These are phyloP conservation scores for Centella asiatica DNA, from an alignment of 129 eudicot genomes.

Conservation along the genomic window DNA sequence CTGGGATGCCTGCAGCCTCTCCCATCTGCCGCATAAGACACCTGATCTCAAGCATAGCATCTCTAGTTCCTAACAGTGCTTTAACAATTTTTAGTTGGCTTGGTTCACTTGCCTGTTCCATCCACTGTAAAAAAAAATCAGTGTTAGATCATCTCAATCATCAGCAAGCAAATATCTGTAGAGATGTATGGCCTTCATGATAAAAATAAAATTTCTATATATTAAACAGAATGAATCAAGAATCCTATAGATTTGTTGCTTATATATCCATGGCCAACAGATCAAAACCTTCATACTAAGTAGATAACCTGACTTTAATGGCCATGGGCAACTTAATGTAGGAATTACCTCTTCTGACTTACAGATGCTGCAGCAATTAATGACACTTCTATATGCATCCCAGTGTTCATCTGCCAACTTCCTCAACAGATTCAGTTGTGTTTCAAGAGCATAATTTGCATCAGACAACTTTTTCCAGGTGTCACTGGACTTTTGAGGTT, in stretches of 20 bases:
- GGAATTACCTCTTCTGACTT: constrained; percentile 63
- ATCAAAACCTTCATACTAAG: not conserved
- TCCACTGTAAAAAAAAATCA: constrained; percentile 54
- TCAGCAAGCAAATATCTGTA: not conserved
- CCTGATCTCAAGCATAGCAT: constrained; percentile 81
- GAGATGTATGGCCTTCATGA: not conserved
- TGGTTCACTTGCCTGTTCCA: constrained; percentile 51
- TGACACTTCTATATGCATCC: constrained; percentile 48
- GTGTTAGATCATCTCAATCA: not conserved
- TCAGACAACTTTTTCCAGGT: constrained; percentile 76
- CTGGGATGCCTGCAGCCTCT: constrained; percentile 91
- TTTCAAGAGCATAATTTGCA: constrained; percentile 64
- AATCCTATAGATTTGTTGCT: too few species aligned
- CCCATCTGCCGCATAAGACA: constrained; percentile 85
- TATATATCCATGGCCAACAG: not conserved
- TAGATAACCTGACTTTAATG: not conserved
- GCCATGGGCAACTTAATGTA: not conserved
- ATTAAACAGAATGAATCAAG: not conserved
- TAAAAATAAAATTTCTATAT: not conserved
- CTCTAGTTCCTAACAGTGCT: constrained; percentile 75
- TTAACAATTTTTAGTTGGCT: constrained; percentile 56
- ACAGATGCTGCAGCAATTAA: constrained; percentile 51
- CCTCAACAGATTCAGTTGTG: constrained; percentile 45
- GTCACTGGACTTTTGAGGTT: constrained; percentile 57
- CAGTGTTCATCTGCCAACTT: constrained; percentile 49